These are phyloP conservation scores for Kwoniella shandongensis DNA, from an alignment of 768 basidiomycete genomes.

Conservation along the genomic window DNA sequence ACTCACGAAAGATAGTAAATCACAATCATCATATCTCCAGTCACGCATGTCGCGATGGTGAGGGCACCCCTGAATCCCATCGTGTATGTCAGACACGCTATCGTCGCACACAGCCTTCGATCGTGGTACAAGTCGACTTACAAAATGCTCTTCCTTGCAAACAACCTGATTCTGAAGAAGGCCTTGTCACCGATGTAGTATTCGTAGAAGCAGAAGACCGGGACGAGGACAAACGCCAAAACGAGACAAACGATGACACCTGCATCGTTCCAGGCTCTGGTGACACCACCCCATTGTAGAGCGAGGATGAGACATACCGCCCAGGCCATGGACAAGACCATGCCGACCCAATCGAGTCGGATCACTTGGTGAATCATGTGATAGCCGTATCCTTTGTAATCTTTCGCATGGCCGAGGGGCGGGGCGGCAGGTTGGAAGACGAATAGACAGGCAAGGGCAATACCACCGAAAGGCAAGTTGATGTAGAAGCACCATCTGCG, in stretches of 20 bases:
- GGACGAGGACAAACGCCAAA: slow-evolving; percentile 44
- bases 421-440: slow-evolving; percentile 39
- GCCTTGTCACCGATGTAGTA: slow-evolving; percentile 52
- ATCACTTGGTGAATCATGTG: slow-evolving; percentile 42
- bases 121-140: slow-evolving; percentile 33
- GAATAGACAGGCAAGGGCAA: slow-evolving; percentile 37
- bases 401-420: slow-evolving; percentile 39
- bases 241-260: slow-evolving; percentile 54
- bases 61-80: slow-evolving; percentile 33
- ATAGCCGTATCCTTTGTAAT: slow-evolving; percentile 45
- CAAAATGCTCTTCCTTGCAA: slow-evolving; percentile 50
- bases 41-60: slow-evolving; percentile 46
- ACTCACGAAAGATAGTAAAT: slow-evolving; percentile 47
- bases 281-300: slow-evolving; percentile 52
- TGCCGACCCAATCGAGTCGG: slow-evolving; percentile 48
- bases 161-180: slow-evolving; percentile 55
- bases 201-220: slow-evolving; percentile 55
- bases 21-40: slow-evolving; percentile 47
- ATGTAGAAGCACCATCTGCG: slow-evolving; percentile 58
- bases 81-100: no score
- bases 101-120: no score
- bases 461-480: slow-evolving; percentile 49
- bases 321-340: slow-evolving; percentile 42
- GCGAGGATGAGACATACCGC: slow-evolving; percentile 44
- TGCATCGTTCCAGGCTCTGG: slow-evolving; percentile 58